phyloP scores from a whole-genome alignment of 176 grass and related monocot species.

The Neostapfia colusana region DNA sequence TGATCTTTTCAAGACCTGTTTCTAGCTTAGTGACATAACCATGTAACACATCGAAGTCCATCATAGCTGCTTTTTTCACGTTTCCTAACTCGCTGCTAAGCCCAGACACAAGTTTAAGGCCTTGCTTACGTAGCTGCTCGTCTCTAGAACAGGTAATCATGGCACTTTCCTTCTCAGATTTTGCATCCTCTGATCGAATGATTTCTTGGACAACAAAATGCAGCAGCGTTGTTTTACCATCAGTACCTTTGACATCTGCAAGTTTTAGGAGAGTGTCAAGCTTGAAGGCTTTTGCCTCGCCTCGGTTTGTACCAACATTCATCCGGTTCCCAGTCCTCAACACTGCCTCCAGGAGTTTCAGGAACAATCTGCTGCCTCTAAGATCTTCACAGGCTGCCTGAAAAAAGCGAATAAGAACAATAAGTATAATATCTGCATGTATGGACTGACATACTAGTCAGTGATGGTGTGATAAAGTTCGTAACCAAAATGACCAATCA shows the following conservation, averaged over 20 bases:
- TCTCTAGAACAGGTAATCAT: conserved; percentile 53
- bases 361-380: conserved; percentile 78
- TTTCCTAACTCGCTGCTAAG: conserved; percentile 87
- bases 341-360: conserved; percentile 93
- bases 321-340: conserved; percentile 92
- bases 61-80: conserved; percentile 80
- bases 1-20: conserved; percentile 71
- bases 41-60: conserved; percentile 93
- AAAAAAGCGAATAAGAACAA: conserved; percentile 25
- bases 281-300: conserved; percentile 92
- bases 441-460: conserved; percentile 4
- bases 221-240: conserved; percentile 91
- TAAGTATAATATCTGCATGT: conserved; percentile 14
- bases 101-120: conserved; percentile 76
- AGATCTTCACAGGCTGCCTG: conserved; percentile 95
- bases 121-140: conserved; percentile 84
- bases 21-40: conserved; percentile 87
- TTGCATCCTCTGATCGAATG: conserved; percentile 76
- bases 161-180: conserved; percentile 51
- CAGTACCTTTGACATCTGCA: conserved; percentile 87
- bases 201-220: conserved; percentile 99
- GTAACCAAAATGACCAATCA: not conserved
- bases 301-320: conserved; percentile 96
- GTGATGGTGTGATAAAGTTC: not conserved
- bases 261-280: conserved; percentile 98